phyloP scores from a whole-genome alignment of 257 asterid species.

The Ajuga chamaepitys region DNA sequence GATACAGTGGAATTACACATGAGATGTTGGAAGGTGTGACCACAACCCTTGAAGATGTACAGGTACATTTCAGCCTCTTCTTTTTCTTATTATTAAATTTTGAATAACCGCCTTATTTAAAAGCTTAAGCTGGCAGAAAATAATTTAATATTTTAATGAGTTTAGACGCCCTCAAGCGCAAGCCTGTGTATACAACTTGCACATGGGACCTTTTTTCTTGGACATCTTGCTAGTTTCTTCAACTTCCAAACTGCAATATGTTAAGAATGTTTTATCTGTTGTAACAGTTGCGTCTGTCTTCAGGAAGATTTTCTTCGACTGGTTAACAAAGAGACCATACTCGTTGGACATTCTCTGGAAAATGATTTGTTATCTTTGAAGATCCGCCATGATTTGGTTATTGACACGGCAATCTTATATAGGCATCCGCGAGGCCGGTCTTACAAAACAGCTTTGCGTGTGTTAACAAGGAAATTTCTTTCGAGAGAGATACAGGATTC shows the following conservation, averaged over 20 bases:
- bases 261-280: slow-evolving; percentile 2
- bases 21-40: slow-evolving; percentile 76
- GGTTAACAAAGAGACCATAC: slow-evolving; percentile 81
- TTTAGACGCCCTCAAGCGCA: neutral
- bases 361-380: slow-evolving; percentile 83
- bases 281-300: slow-evolving; percentile 21
- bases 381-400: slow-evolving; percentile 74
- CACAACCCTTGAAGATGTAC: slow-evolving; percentile 80
- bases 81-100: neutral
- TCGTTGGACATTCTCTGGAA: slow-evolving; percentile 93
- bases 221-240: neutral
- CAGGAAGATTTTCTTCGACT: slow-evolving; percentile 75
- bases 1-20: slow-evolving; percentile 90
- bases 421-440: slow-evolving; percentile 82
- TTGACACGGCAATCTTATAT: slow-evolving; percentile 86
- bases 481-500: slow-evolving; percentile 82
- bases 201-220: neutral
- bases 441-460: slow-evolving; percentile 86
- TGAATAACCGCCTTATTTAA: neutral
- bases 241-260: neutral
- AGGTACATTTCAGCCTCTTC: slow-evolving; percentile 40
- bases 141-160: neutral
- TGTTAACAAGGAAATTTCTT: slow-evolving; percentile 66
- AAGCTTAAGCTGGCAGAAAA: neutral
- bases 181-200: neutral